Evolutionary conservation across 805 yeast species (phyloP).

Genomic region (Candida berthetii): DNA sequence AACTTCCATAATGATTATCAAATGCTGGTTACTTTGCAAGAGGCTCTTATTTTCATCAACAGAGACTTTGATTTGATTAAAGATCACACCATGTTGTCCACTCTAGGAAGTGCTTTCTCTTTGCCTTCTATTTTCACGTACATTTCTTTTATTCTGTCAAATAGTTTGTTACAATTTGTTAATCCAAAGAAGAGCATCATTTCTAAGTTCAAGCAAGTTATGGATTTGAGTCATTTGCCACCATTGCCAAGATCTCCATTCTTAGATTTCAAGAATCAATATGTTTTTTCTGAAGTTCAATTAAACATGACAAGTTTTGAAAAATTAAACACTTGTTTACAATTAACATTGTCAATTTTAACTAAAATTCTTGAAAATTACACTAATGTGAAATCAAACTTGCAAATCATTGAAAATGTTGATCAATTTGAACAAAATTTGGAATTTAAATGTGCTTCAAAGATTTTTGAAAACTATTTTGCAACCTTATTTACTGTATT

Average conservation of each 20-base stretch:
- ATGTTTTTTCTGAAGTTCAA: constrained; percentile 5
- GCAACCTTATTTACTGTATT: constrained; percentile 7
- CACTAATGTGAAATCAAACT: neutral
- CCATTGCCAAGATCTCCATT: constrained; percentile 20
- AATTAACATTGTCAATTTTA: constrained; percentile 5
- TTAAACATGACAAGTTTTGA: constrained; percentile 9
- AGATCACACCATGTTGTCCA: constrained; percentile 9
- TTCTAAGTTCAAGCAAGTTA: constrained; percentile 2
- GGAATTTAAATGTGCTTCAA: constrained; percentile 7
- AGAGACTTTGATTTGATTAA: constrained; percentile 8
- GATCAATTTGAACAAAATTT: constrained; percentile 3
- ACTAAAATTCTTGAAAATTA: constrained; percentile 5
- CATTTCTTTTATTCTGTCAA: constrained; percentile 9
- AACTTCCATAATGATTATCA: constrained; percentile 14
- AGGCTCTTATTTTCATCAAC: constrained; percentile 5
- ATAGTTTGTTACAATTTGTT: constrained; percentile 6
- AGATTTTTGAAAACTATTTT: constrained; percentile 10
- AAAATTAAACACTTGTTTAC: constrained; percentile 8
- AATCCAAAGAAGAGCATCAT: constrained; percentile 11
- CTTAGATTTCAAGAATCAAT: constrained; percentile 7
- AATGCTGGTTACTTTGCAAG: constrained; percentile 8
- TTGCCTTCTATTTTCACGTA: constrained; percentile 13
- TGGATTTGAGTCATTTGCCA: constrained; percentile 13
- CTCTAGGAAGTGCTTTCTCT: constrained; percentile 14
- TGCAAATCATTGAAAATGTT: constrained; percentile 5